A percentile compares a stretch with the other conserved stretches of the same genome.
phyloP scores from a whole-genome alignment of 116 monocot genomes.

The Thalassia testudinum region DNA sequence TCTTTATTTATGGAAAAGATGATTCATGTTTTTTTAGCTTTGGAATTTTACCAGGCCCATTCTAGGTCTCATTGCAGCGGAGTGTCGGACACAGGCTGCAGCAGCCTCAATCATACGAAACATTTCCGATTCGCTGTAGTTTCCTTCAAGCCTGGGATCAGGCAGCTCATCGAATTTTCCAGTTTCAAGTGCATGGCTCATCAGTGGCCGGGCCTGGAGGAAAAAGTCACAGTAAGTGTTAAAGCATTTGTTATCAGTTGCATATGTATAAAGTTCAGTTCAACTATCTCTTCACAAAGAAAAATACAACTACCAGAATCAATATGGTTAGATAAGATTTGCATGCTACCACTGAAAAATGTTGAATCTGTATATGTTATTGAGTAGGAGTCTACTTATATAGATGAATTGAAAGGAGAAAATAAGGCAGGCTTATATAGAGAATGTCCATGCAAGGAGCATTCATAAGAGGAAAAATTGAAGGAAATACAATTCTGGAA shows the following conservation, averaged over 20 bases:
- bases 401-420: too few relatives aligned
- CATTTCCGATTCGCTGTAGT: constrained; percentile 27
- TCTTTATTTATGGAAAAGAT: neutral
- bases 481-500: too few relatives aligned
- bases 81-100: constrained; percentile 37
- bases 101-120: constrained; percentile 38
- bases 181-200: constrained; percentile 28
- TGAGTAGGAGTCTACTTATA: too few relatives aligned
- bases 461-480: too few relatives aligned
- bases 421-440: too few relatives aligned
- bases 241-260: neutral
- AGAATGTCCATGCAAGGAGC: too few relatives aligned
- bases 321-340: neutral
- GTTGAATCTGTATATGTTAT: neutral
- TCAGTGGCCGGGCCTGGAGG: constrained; percentile 35
- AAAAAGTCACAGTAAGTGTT: neutral
- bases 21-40: neutral
- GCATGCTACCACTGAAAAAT: neutral
- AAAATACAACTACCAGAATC: neutral
- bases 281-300: neutral
- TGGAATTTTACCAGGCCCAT: constrained; percentile 30
- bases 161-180: constrained; percentile 21
- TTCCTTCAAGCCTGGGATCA: constrained; percentile 35
- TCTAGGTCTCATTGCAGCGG: constrained; percentile 38
- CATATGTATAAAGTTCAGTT: neutral